Base-by-base conservation (phyloP, 2,329 filamentous ascomycete species). In the Cercospora brassicicola region DNA sequence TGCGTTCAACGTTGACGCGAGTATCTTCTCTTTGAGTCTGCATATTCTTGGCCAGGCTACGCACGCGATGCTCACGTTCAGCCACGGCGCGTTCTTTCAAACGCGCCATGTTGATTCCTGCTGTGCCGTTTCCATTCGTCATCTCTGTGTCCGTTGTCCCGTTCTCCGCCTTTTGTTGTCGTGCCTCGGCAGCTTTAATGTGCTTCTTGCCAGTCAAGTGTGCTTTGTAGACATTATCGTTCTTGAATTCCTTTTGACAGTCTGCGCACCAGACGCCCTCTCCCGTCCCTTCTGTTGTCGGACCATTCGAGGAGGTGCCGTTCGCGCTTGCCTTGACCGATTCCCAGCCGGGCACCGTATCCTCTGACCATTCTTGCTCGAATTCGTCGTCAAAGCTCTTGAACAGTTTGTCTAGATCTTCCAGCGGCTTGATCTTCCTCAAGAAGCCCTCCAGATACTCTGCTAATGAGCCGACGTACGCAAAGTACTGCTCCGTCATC, bases 221-320 rank as follows among this genome's bases (percentile, higher is more conserved):
- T 42, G 88, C 89, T 75, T 93, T 94, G 84, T 96, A 97, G 59
- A 97, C 93, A 70, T 97, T 97, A 72, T 95, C 89, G 76, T 97
- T 98, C 76, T 92, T 93, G 82, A 98, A 99, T 68, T 94, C 92
- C 81, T 94, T 97, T 77, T 95, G 91, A 78, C 95, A 99, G 70
- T 94, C 93, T 5, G 90, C 85, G 76, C 95, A 99, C 91, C 92
- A 98, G 15, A 93, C 86, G 0, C 91, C 92, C 62, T 93, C 90
- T 0, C 85, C 85, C 75, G 84, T 76, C 76, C 86, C 84, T 76
- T 88, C 83, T 7, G 85, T 86, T 0, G 81, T 82, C 42, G 81
- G 81, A 71, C 73, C 75, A 59, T 73, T 75, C 42, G 69, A 68
- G 7, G 75, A 71, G 2, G 64, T 62, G 39, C 69, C 72, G 20